These are phyloP conservation scores for Usnea hakonensis DNA, from an alignment of 495 filamentous ascomycete species.

Conservation along the genomic window DNA sequence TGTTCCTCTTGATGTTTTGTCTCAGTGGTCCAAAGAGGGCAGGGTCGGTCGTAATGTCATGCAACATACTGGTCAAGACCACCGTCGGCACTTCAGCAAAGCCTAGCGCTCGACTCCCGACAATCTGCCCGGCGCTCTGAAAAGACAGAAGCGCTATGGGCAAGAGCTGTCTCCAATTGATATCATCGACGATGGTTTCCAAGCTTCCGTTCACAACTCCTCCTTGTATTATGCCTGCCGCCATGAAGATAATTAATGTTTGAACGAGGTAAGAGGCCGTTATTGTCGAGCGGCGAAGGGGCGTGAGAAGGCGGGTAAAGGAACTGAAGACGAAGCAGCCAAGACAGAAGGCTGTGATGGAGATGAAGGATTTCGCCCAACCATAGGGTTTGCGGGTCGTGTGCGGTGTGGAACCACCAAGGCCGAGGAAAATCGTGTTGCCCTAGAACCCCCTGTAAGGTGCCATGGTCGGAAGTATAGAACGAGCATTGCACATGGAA, in stretches of 20 bases:
- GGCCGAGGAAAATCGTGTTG: constrained; percentile 60
- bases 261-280: constrained; percentile 51
- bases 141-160: constrained; percentile 60
- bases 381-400: constrained; percentile 42
- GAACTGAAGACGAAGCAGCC: constrained; percentile 45
- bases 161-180: constrained; percentile 38
- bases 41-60: constrained; percentile 58
- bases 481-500: too few species aligned
- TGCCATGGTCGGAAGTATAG: not conserved
- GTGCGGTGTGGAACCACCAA: constrained; percentile 47
- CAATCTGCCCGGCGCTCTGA: constrained; percentile 64
- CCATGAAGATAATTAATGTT: constrained; percentile 45
- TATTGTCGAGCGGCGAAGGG: constrained; percentile 44
- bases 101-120: constrained; percentile 53
- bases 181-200: constrained; percentile 28
- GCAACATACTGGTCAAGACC: constrained; percentile 64
- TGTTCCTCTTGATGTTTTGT: constrained; percentile 57
- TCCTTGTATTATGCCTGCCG: constrained; percentile 48
- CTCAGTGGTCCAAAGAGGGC: constrained; percentile 37
- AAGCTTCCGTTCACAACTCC: constrained; percentile 32
- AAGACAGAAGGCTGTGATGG: constrained; percentile 48
- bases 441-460: constrained; percentile 23
- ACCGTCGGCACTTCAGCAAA: constrained; percentile 65
- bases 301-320: constrained; percentile 32
- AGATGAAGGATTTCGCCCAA: constrained; percentile 55